These are phyloP conservation scores for Phalaenopsis hybrid DNA, from an alignment of 116 monocot species.

Conservation along the genomic window DNA sequence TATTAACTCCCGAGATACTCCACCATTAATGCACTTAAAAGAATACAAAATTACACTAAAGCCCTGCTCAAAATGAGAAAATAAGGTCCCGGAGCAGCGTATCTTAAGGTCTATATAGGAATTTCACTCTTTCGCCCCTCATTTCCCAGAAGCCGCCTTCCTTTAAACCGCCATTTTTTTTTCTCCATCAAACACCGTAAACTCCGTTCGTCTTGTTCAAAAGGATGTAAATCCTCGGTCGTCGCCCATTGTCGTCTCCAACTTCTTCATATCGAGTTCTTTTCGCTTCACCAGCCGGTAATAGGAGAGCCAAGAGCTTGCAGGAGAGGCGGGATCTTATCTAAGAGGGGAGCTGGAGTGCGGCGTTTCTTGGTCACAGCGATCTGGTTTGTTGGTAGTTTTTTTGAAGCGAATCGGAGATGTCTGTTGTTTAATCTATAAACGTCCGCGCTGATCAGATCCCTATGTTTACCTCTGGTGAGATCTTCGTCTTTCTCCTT, in stretches of 20 bases:
- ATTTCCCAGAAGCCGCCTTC: neutral
- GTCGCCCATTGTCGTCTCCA: neutral
- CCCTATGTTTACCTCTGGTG: neutral
- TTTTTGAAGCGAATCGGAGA: neutral
- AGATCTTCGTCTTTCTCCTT: neutral
- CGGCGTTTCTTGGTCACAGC: neutral
- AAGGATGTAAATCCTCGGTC: neutral
- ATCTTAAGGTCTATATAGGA: neutral
- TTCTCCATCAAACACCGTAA: neutral
- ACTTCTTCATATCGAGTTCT: neutral
- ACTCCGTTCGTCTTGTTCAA: neutral
- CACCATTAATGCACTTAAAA: neutral
- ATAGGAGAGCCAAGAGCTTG: neutral
- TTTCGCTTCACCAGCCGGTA: neutral
- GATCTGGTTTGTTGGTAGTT: neutral
- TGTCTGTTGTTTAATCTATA: neutral
- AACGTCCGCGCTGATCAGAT: neutral
- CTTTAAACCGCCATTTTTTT: neutral
- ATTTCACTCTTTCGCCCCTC: neutral
- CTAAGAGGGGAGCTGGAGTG: neutral
- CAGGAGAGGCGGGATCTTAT: neutral
- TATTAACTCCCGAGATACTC: neutral
- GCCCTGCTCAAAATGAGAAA: neutral
- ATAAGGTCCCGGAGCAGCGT: neutral
- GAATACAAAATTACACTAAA: neutral